Percentiles rank a stretch among this genome's conserved stretches.
phyloP scores from a whole-genome alignment of 2,329 filamentous ascomycete species.

The Ramularia endophylla region DNA sequence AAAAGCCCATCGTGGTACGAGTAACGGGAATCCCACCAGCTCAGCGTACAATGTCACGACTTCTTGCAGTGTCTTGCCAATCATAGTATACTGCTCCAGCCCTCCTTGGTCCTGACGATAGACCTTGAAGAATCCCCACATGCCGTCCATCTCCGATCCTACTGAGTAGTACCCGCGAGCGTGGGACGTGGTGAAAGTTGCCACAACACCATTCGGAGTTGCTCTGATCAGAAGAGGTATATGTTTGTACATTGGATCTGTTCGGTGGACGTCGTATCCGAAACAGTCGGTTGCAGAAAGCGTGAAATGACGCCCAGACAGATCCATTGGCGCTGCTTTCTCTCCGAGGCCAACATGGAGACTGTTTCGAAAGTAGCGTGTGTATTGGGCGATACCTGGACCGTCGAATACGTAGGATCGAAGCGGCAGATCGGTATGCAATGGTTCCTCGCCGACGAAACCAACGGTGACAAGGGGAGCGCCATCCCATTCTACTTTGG shows the following conservation, averaged over 20 bases:
- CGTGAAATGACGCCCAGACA: conserved; percentile 60
- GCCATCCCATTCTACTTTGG: conserved; percentile 53
- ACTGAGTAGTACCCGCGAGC: conserved; percentile 59
- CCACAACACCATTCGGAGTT: conserved; percentile 58
- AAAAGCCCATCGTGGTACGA: conserved; percentile 66
- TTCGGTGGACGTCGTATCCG: conserved; percentile 64
- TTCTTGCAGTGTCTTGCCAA: conserved; percentile 60
- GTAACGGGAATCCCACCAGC: conserved; percentile 60
- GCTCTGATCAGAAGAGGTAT: conserved; percentile 67
- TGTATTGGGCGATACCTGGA: conserved; percentile 59
- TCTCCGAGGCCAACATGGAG: conserved; percentile 67
- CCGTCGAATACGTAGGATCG: conserved; percentile 62
- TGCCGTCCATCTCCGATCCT: conserved; percentile 67
- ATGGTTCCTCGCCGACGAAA: conserved; percentile 44
- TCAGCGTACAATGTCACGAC: conserved; percentile 62
- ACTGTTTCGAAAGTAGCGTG: conserved; percentile 54
- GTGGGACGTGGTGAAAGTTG: conserved; percentile 62
- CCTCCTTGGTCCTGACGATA: conserved; percentile 68
- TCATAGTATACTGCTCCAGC: conserved; percentile 63
- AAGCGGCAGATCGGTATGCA: conserved; percentile 58
- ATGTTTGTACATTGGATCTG: conserved; percentile 70
- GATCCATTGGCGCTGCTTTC: conserved; percentile 67
- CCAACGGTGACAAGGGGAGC: conserved; percentile 55
- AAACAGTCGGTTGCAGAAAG: conserved; percentile 67
- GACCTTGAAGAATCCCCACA: conserved; percentile 70